Base-by-base conservation (phyloP, 2,329 filamentous ascomycete species). In the Bertia moriformis region DNA sequence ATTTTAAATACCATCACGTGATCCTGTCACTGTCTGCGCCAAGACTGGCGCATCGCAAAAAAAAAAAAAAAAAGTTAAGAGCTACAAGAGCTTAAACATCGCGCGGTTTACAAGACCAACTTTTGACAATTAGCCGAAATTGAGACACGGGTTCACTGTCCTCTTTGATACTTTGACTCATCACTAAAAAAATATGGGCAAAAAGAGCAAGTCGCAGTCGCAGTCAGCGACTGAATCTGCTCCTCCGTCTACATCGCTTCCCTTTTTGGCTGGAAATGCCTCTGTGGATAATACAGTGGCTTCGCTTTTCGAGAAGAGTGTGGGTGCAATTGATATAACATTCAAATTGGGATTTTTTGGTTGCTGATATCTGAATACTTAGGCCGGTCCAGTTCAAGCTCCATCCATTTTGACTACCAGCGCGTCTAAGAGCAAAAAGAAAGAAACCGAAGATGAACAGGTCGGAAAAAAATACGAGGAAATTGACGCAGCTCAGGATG, bases 301-400 rank as follows among this genome's bases (percentile, higher is more conserved):
- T 36, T 63, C 62, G 19, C 49, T 66, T 18, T 66, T 66, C 46
- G 60, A 58, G 40, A 50, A 55, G 32, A 66, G 63, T 53, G 62
- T 65, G 48, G 45, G 62, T 57, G 10, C 32, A n/a, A 29, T n/a
- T 29, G n/a, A 29, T n/a, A 29, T 29, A 29, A 29, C 10, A n/a
- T n/a, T 29, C 32, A 14, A 35, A 7, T 35, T 14, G 17, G 10
- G 15, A 7, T 35, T 12, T 13, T 15, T 13, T 35, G 15, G 15
- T 12, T 12, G 32, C 12, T 14, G 17, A 14, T 18, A 35, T 35
- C 32, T n/a, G n/a, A n/a, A n/a, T n/a, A n/a, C n/a, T n/a, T 7
- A 35, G 32, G 32, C 32, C 32, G 32, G 32, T 17, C 32, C 32
- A 12, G 32, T 35, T 7, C 10, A 35, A 35, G 15, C 32, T 35